phyloP scores from a whole-genome alignment of 371 early-diverging fungal species.

The Capillidium heterosporum region DNA sequence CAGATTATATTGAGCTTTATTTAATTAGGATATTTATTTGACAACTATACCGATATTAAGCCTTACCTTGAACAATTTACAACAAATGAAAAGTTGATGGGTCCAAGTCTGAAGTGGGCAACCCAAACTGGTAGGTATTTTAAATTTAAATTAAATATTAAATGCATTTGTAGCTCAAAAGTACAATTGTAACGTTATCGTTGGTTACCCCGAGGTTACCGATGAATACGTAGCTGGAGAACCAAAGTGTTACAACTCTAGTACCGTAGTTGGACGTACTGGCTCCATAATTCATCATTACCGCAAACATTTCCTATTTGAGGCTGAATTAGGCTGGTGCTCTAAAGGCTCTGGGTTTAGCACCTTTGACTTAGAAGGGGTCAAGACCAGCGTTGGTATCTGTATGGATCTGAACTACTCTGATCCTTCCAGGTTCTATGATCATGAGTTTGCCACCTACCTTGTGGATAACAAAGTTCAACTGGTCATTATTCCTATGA shows the following conservation, averaged over 20 bases:
- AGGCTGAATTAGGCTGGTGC: not conserved
- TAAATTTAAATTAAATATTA: not conserved
- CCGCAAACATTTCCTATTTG: not conserved
- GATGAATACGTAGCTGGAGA: not conserved
- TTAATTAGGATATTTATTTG: not conserved
- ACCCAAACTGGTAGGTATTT: not conserved
- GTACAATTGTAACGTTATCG: not conserved
- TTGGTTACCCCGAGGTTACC: not conserved
- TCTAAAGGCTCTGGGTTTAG: not conserved
- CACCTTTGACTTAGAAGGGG: not conserved
- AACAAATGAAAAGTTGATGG: not conserved
- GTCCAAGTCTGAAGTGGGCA: not conserved
- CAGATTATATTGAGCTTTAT: not conserved
- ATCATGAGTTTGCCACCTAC: not conserved
- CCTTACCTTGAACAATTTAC: not conserved
- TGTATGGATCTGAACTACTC: not conserved
- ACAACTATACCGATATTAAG: not conserved
- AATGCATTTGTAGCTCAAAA: not conserved
- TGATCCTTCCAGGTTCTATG: not conserved
- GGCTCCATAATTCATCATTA: not conserved
- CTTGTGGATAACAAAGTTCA: not conserved
- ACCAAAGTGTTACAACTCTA: not conserved
- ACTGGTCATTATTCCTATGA: not conserved
- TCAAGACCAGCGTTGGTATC: not conserved
- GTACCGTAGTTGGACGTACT: not conserved